A percentile compares a stretch with the other conserved stretches of the same genome.
Conservation (phyloP, 305 asterid genomes). For the Plantago rigida region DNA sequence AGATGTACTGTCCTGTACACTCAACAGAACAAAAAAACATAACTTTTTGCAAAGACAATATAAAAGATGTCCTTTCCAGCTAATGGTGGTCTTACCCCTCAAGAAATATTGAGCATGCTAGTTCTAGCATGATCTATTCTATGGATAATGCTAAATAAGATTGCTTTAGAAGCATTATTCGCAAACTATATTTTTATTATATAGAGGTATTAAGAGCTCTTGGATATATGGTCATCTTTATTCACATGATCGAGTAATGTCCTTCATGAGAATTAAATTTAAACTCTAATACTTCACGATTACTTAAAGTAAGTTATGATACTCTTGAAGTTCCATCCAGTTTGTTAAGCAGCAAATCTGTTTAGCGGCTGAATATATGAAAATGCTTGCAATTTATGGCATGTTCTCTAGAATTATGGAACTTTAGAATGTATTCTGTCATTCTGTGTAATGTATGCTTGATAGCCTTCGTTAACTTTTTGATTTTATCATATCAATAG, state of each 20-base stretch:
- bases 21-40: background rate
- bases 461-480: background rate
- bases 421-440: background rate
- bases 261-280: background rate
- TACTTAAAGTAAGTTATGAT: too few relatives aligned
- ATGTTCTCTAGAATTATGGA: background rate
- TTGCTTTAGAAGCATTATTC: too few relatives aligned
- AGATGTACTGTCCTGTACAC: background rate
- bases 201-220: background rate
- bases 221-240: background rate
- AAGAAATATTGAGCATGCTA: too few relatives aligned
- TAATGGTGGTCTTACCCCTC: too few relatives aligned
- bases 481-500: background rate
- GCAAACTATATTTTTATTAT: background rate
- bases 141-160: too few relatives aligned
- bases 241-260: background rate
- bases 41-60: background rate
- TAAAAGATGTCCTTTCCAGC: background rate
- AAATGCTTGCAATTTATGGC: background rate
- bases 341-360: background rate
- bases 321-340: too few relatives aligned
- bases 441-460: background rate
- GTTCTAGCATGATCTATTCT: too few relatives aligned
- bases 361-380: background rate
- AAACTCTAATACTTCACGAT: background rate